Percentiles rank a stretch among this genome's conserved stretches.
Conservation (phyloP, 2,329 filamentous ascomycete species). For the Phyllosticta ampelicida region DNA sequence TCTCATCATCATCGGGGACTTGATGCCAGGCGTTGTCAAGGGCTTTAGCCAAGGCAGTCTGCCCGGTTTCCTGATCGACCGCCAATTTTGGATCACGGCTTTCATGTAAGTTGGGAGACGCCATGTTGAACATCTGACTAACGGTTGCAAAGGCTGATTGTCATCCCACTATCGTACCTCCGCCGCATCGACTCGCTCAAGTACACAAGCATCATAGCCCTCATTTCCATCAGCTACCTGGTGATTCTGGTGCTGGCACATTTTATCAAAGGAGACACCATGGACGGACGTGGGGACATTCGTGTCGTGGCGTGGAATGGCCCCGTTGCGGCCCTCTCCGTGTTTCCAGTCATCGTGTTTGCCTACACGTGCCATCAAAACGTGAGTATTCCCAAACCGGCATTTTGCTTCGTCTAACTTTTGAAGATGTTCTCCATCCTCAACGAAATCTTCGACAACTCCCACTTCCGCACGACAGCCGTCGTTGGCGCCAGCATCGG, state of each 20-base stretch:
- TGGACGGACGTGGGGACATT: conserved; percentile 62
- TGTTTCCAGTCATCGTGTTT: conserved; percentile 91
- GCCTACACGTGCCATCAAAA: conserved; percentile 99
- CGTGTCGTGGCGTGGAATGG: conserved; percentile 70
- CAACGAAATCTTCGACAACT: conserved; percentile 84
- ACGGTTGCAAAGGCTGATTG: conserved; percentile 53
- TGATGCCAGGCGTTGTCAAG: conserved; percentile 88
- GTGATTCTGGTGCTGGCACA: conserved; percentile 90
- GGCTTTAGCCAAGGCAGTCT: conserved; percentile 62
- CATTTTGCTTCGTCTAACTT: conserved; percentile 9
- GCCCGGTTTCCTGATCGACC: conserved; percentile 68
- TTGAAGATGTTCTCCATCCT: conserved; percentile 92
- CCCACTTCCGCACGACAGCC: conserved; percentile 62
- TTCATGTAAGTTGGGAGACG: conserved; percentile 59
- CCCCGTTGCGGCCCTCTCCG: conserved; percentile 66
- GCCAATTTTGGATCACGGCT: conserved; percentile 94
- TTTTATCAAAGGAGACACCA: conserved; percentile 66
- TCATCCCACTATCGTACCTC: conserved; percentile 90
- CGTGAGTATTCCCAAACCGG: conserved; percentile 40
- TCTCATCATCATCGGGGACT: conserved; percentile 94
- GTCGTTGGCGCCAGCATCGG: conserved; percentile 81
- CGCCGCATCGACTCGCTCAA: conserved; percentile 88
- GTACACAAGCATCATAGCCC: conserved; percentile 85
- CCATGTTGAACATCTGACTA: conserved; percentile 9
- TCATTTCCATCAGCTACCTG: conserved; percentile 88